Percentiles rank a stretch among this genome's conserved stretches.
Conservation (phyloP, 176 grass and related monocot species). For the Pharus latifolius region DNA sequence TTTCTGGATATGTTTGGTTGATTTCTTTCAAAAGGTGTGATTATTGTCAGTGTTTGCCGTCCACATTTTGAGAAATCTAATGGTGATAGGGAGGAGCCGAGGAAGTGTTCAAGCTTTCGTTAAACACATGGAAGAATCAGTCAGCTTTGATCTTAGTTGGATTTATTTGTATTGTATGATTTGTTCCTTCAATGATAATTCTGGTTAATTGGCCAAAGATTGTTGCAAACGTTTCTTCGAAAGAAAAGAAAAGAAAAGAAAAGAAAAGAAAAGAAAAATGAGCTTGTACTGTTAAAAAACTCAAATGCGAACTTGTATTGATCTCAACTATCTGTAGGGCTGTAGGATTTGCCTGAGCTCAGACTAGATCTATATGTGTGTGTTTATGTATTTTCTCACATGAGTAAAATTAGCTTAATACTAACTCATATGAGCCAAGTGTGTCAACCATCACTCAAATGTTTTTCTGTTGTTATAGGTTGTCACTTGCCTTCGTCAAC, state of each 20-base stretch:
- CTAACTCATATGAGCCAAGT: too few species aligned
- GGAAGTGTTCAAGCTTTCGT: neutral
- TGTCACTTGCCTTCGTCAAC: slow-evolving; percentile 84
- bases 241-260: too few species aligned
- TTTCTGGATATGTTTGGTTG: neutral
- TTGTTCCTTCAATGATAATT: neutral
- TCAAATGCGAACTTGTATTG: neutral
- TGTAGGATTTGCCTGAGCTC: neutral
- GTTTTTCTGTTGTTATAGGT: slow-evolving; percentile 41
- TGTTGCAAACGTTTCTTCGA: neutral
- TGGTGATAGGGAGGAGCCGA: too few species aligned
- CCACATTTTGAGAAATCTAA: too few species aligned
- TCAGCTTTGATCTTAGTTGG: neutral
- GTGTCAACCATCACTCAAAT: neutral
- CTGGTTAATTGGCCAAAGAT: neutral
- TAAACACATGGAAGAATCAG: neutral
- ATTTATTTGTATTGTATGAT: neutral
- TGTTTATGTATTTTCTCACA: neutral
- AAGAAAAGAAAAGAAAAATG: too few species aligned
- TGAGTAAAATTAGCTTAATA: neutral
- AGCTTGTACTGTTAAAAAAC: too few species aligned
- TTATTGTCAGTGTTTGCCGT: too few species aligned
- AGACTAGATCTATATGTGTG: neutral
- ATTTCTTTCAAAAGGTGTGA: neutral
- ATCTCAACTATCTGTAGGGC: neutral